Evolutionary conservation across 176 grass and related monocot genomes (phyloP), one percentile per base, ranked within the genome.

Genomic region (Thinopyrum elongatum): DNA sequence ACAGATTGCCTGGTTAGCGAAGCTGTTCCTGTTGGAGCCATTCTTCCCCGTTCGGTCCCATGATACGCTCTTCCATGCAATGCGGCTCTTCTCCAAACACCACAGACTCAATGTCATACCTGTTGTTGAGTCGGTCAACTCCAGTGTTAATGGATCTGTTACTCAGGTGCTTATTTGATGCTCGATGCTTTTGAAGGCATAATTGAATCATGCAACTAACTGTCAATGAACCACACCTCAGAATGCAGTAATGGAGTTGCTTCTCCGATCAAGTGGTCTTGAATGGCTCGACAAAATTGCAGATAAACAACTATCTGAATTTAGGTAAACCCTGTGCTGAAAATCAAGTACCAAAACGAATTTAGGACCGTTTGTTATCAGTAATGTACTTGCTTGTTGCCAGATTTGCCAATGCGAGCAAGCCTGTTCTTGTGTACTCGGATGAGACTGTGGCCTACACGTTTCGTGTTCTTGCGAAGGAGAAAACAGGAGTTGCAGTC

Each of bases 51-150:
- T 85, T 68, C 85, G 86, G 25, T 67, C n/a, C 17, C 36, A 82
- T 10, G 87, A 90, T 10, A 83, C 82, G 4, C 85, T 94, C 23
- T 94, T 94, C 76, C 93, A 94, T 13, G 77, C 79, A 22, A 84
- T 92, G 82, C 81, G 92, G 23, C 84, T 92, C 9, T 94, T 94
- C 79, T 75, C 93, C 0, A 94, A 90, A 21, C 93, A 94, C 61
- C 82, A 77, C 4, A 92, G 90, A 62, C 80, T 92, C 47, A 88
- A 90, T 34, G 87, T 94, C 6, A 80, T 92, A 59, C 90, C 93
- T 70, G 49, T 92, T 31, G 77, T 88, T 31, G 85, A 89, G 65
- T 88, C 62, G 3, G 70, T 77, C 26, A 90, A 92, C 74, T 90
- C 78, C 0, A 76, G 1, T 13, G 79, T 83, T 57, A 22, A 83